Base-by-base conservation (phyloP, 164 flowering plant species). In the Piper betle region DNA sequence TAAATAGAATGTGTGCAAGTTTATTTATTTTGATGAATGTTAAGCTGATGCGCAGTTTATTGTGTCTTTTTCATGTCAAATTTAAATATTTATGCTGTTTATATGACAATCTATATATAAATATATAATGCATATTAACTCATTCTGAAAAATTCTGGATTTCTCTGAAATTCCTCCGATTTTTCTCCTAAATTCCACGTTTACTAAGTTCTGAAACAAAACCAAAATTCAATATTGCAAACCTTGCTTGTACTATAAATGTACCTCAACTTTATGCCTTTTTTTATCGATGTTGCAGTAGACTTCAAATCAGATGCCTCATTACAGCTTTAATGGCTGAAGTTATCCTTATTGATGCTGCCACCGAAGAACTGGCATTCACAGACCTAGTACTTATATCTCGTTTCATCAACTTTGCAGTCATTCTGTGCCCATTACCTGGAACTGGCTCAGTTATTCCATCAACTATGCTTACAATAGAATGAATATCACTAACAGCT, bases 371-470 rank as follows among this genome's bases (percentile, higher is more conserved):
- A 37, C 72, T 84, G 64, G 68, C 85, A 74, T 80, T 80, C 60
- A 81, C 68, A 39, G 96, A 92, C 81, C 83, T 75, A 38, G 90
- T 86, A 79, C 79, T 86, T 16, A 85, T 89, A 71, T 73, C 72
- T 64, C 91, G 89, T 73, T 79, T 89, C 89, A 84, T 84, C 73
- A 77, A 86, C 77, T 74, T 86, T 39, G 50, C 54, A 9, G 96
- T 85, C 71, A 93, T 91, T 69, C 86, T 82, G 58, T 96, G 86
- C 46, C 97, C 99, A 78, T 84, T 88, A 17, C 89, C 96, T 20
- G 97, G 97, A 13, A 92, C 93, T 19, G 97, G 80, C 55, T 89
- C 97, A 33, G 93, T 95, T 57, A 86, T 84, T 66, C 89, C 72
- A 69, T 94, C 96, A 37, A 72, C 69, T 93, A 91, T 81, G 66